Base-by-base conservation (phyloP, 139 green algal genomes). In the Coelastrella sp. region DNA sequence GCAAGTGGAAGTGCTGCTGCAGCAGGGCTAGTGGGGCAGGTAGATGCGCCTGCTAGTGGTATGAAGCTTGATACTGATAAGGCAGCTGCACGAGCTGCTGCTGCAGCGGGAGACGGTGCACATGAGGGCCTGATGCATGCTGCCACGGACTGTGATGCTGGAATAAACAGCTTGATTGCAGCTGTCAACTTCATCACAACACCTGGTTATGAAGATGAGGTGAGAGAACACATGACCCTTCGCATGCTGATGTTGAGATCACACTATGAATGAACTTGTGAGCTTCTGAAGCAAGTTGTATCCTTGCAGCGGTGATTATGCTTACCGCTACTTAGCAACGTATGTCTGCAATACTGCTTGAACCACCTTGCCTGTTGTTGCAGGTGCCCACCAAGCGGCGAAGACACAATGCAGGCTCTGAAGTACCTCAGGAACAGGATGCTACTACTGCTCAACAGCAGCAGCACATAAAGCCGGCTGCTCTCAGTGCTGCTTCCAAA, bases 141-240 rank as follows among this genome's bases (percentile, higher is more conserved):
- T 57, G 75, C 23, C 6, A 32, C 13, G 23, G 23, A 5, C 11
- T 69, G 35, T 69, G 75, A 72, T 40, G 35, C 53, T 71, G 75
- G 75, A 51, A 38, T 82, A 35, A 81, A 34, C 73, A 81, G 73
- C 50, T 43, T 81, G 73, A 53, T 81, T 35, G 73, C 73, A 35
- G 75, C 75, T 17, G 53, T 53, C 1, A 72, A 57, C 35, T 71
- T 71, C 35, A 69, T 69, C 1, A 40, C 7, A 15, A 71, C 75
- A 13, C 53, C 53, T 27, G 35, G 75, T 5, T 53, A 53, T 11
- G 50, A 66, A 25, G 15, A 32, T 67, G 73, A 68, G n/a, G 73
- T 69, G 35, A 45, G 45, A 23, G 43, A 5, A 6, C n/a, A 23
- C 25, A 19, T 72, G 25, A 30, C 27, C 9, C 27, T 41, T 30